Evolutionary conservation across 2,329 filamentous ascomycete species (phyloP).

Genomic region (Aspergillus sp.): DNA sequence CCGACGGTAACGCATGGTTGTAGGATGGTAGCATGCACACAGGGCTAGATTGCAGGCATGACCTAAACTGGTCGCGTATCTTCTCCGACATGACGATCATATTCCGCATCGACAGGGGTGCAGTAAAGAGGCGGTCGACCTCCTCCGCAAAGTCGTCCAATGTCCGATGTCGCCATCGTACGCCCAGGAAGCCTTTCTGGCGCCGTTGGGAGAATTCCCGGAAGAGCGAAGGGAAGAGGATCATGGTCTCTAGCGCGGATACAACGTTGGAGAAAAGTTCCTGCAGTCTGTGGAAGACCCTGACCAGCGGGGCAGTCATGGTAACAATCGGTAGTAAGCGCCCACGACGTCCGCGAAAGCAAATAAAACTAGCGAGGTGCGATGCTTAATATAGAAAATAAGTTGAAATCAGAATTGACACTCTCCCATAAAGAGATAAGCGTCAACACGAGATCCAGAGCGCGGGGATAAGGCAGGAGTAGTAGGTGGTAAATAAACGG

Average conservation of each 20-base stretch:
- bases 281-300: conserved; percentile 35
- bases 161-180: conserved; percentile 30
- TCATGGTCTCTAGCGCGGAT: conserved; percentile 33
- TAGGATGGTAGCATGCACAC: conserved; percentile 62
- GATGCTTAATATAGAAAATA: no score
- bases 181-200: conserved; percentile 26
- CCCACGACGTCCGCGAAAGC: no score
- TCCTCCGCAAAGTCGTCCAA: conserved; percentile 35
- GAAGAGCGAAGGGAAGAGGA: conserved; percentile 36
- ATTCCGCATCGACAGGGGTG: conserved; percentile 27
- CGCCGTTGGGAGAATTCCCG: conserved; percentile 24
- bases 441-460: no score
- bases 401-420: conserved; percentile 1
- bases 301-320: conserved; percentile 32
- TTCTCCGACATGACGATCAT: conserved; percentile 40
- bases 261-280: conserved; percentile 36
- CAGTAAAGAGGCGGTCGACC: conserved; percentile 31
- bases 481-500: no score
- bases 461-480: no score
- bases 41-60: conserved; percentile 49
- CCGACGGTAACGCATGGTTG: conserved; percentile 55
- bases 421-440: no score
- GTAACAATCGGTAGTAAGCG: conserved; percentile 2
- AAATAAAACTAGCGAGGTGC: no score
- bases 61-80: conserved; percentile 46